A percentile compares a stretch with the other conserved stretches of the same genome.
Evolutionary conservation across 2,329 filamentous ascomycete genomes (phyloP).

Genomic region (Nakataea oryzae): DNA sequence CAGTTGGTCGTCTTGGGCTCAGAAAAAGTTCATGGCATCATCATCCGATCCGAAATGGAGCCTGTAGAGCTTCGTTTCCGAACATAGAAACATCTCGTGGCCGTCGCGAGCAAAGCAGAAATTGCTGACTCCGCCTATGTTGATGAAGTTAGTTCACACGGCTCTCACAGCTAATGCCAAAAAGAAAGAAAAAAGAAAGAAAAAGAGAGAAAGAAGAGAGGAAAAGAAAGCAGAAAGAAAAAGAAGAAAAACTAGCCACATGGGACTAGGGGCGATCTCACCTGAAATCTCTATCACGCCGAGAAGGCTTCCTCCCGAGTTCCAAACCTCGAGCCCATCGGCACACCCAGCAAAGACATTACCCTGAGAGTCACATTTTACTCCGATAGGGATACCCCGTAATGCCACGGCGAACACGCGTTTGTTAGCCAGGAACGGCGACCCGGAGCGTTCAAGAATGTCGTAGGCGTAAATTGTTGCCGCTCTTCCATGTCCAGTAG

Average conservation of each 20-base stretch:
- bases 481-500: slow-evolving; percentile 11
- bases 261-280: slow-evolving; percentile 9
- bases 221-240: background rate
- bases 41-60: slow-evolving; percentile 18
- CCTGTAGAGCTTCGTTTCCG: slow-evolving; percentile 33
- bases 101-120: slow-evolving; percentile 30
- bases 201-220: background rate
- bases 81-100: slow-evolving; percentile 33
- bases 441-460: slow-evolving; percentile 22
- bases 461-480: slow-evolving; percentile 38
- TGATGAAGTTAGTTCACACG: background rate
- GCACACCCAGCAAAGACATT: slow-evolving; percentile 36
- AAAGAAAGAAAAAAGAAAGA: no score
- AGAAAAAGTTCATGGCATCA: background rate
- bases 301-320: slow-evolving; percentile 28
- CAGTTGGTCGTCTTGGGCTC: background rate
- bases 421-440: slow-evolving; percentile 33
- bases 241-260: background rate
- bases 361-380: slow-evolving; percentile 28
- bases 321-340: slow-evolving; percentile 40
- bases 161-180: no score
- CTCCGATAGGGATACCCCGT: slow-evolving; percentile 30
- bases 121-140: slow-evolving; percentile 27
- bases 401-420: slow-evolving; percentile 40
- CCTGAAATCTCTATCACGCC: slow-evolving; percentile 27